These are phyloP conservation scores for Blepharisma undulans DNA, from an alignment of 169 alveolate species.

Conservation along the genomic window DNA sequence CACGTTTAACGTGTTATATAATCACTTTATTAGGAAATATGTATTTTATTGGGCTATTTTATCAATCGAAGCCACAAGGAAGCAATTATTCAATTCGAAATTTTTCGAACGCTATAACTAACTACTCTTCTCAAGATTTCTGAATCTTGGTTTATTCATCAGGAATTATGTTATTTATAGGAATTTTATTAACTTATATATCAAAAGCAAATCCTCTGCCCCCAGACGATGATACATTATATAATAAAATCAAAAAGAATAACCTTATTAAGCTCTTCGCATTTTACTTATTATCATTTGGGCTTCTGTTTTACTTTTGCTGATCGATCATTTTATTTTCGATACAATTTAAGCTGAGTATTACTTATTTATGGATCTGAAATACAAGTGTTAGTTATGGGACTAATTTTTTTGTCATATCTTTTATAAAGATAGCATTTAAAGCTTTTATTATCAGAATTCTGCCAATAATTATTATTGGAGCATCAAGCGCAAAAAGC, in stretches of 20 bases:
- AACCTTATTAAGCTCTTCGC: not conserved
- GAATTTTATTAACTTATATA: not conserved
- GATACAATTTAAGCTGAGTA: not conserved
- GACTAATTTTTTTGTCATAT: not conserved
- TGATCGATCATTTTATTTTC: conserved; percentile 9
- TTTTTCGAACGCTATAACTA: not conserved
- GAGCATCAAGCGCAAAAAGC: not conserved
- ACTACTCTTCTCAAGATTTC: not conserved
- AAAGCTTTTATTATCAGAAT: not conserved
- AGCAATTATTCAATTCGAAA: not conserved
- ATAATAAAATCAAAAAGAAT: not conserved
- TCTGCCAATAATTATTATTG: not conserved
- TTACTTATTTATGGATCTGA: not conserved
- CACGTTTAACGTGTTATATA: not conserved
- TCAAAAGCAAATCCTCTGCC: not conserved
- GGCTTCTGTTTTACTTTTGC: not conserved
- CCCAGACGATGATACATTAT: not conserved
- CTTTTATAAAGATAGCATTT: not conserved
- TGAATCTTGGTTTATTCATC: conserved; percentile 4
- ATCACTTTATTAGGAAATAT: not conserved
- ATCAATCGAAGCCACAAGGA: not conserved
- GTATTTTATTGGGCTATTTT: conserved; percentile 27
- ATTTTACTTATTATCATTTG: not conserved
- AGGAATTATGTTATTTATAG: not conserved
- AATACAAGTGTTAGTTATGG: not conserved